These are phyloP conservation scores for Glutinoglossum americanum DNA, from an alignment of 495 filamentous ascomycete species.

Conservation along the genomic window DNA sequence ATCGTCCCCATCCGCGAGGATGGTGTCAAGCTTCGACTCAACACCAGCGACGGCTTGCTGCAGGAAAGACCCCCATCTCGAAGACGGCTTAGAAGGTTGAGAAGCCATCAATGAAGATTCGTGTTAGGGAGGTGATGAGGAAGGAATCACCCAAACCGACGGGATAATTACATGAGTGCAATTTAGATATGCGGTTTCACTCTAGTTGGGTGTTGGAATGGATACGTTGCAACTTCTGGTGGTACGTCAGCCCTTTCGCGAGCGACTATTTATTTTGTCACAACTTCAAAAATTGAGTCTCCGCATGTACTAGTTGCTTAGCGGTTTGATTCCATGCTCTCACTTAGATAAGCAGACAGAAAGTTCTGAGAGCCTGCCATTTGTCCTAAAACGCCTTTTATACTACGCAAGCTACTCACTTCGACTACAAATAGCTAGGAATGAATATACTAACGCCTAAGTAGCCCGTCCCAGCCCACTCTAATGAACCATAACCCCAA, in stretches of 20 bases:
- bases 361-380: no score
- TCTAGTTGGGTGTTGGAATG: not conserved
- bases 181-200: not conserved
- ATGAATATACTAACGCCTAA: not conserved
- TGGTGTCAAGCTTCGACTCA: slow-evolving; percentile 79
- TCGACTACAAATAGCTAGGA: not conserved
- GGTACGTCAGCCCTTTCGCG: not conserved
- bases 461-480: not conserved
- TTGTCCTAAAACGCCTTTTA: not conserved
- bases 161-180: not conserved
- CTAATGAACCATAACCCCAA: no score
- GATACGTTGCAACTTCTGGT: not conserved
- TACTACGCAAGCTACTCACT: no score
- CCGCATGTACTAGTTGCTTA: no score
- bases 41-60: slow-evolving; percentile 84
- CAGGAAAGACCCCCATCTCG: slow-evolving; percentile 67
- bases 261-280: not conserved
- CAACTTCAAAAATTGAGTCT: not conserved
- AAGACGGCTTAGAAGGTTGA: slow-evolving; percentile 3
- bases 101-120: not conserved
- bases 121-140: not conserved
- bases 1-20: slow-evolving; percentile 58
- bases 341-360: not conserved
- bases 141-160: not conserved
- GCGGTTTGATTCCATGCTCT: no score